A percentile compares a stretch with the other conserved stretches of the same genome.
These are phyloP conservation scores for Aspergillus alliaceus DNA, from an alignment of 2,329 filamentous ascomycete species.

Conservation along the genomic window DNA sequence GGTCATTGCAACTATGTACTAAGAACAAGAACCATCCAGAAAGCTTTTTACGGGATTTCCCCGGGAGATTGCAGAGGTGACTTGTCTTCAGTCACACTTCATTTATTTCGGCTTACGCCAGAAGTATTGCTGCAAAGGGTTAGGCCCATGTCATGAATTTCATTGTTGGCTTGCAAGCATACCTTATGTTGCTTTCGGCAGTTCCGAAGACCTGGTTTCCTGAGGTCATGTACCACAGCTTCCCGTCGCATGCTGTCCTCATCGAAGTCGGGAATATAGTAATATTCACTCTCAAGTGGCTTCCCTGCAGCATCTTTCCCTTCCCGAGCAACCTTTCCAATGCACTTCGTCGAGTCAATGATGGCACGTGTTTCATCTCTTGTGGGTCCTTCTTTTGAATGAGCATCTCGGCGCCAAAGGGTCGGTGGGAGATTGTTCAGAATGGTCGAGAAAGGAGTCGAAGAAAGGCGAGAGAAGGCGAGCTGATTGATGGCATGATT, in stretches of 20 bases:
- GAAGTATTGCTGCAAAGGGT: slow-evolving; percentile 63
- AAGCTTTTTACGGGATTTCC: slow-evolving; percentile 9
- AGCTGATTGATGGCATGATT: slow-evolving; percentile 96
- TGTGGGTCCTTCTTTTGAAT: slow-evolving; percentile 50
- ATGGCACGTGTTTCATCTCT: slow-evolving; percentile 67
- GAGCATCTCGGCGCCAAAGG: slow-evolving; percentile 51
- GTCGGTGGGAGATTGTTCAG: slow-evolving; percentile 77
- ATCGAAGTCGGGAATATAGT: slow-evolving; percentile 89
- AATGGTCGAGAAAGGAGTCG: slow-evolving; percentile 85
- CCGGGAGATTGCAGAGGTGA: not conserved
- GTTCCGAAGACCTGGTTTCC: slow-evolving; percentile 83
- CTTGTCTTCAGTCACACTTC: not conserved
- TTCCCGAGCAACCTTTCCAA: slow-evolving; percentile 84
- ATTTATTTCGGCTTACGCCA: slow-evolving; percentile 63
- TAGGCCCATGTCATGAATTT: slow-evolving; percentile 14
- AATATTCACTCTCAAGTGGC: slow-evolving; percentile 91
- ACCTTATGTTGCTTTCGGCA: slow-evolving; percentile 99
- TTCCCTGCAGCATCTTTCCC: slow-evolving; percentile 97
- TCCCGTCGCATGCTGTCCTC: slow-evolving; percentile 73
- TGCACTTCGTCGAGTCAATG: slow-evolving; percentile 72
- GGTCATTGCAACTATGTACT: slow-evolving; percentile 37
- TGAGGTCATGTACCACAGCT: slow-evolving; percentile 79
- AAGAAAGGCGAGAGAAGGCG: slow-evolving; percentile 88
- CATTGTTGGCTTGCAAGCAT: slow-evolving; percentile 30
- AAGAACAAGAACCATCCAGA: slow-evolving; percentile 20